Percentiles rank a stretch among this genome's conserved stretches.
phyloP scores from a whole-genome alignment of 345 rosid species.

The Syzygium jambos region DNA sequence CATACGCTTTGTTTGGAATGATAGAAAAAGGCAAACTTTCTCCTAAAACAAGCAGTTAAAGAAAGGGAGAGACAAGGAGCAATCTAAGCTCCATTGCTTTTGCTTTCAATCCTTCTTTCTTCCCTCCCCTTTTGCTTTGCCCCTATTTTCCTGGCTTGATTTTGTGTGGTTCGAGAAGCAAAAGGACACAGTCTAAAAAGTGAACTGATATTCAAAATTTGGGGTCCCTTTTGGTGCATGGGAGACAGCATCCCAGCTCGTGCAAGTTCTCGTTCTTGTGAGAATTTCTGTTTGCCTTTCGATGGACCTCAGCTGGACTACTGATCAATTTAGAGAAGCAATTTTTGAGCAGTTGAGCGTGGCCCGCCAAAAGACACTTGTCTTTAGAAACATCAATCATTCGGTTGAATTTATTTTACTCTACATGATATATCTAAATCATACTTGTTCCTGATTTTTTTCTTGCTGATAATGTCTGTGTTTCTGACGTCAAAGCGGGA shows the following conservation, averaged over 20 bases:
- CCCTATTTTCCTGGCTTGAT: constrained; percentile 9
- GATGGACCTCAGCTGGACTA: neutral
- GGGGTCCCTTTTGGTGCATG: constrained; percentile 24
- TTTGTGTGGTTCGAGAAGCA: constrained; percentile 55
- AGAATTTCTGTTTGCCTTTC: neutral
- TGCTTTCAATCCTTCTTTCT: neutral
- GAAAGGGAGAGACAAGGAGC: constrained; percentile 12
- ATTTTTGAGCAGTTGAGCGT: neutral
- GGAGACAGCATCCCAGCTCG: constrained; percentile 47
- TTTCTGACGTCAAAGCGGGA: neutral
- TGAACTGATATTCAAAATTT: constrained; percentile 23
- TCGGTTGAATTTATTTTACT: neutral
- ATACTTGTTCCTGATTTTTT: neutral
- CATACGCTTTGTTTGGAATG: neutral
- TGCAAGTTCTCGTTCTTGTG: constrained; percentile 20
- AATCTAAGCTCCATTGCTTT: constrained; percentile 5
- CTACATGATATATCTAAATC: neutral
- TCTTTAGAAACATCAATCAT: neutral
- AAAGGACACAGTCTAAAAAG: constrained; percentile 35
- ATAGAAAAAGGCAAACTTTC: neutral
- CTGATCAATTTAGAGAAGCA: neutral
- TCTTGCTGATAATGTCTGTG: neutral
- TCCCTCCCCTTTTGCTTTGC: neutral
- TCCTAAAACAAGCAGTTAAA: constrained; percentile 13
- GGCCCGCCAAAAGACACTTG: neutral